Evolutionary conservation across 441 rosid genomes (phyloP).

Genomic region (Populus hybrid): DNA sequence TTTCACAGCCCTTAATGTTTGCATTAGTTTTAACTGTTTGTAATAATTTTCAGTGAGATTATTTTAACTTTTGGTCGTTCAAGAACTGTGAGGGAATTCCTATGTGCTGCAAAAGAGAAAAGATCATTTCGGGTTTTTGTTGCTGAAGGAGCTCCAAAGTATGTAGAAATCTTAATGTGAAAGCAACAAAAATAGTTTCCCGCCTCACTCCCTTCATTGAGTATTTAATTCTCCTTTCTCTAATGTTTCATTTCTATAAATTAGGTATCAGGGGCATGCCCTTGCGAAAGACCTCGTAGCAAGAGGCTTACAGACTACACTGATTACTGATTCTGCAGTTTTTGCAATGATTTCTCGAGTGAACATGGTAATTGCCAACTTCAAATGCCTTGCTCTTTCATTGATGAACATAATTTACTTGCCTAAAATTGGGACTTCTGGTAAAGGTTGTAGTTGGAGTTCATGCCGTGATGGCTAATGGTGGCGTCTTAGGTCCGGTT

Average conservation of each 20-base stretch:
- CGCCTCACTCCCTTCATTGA: background rate
- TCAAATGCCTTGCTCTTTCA: background rate
- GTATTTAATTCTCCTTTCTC: background rate
- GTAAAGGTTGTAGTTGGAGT: conserved; percentile 77
- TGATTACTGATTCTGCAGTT: conserved; percentile 79
- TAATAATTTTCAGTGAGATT: conserved; percentile 69
- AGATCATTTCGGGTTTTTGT: conserved; percentile 92
- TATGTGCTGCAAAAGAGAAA: conserved; percentile 95
- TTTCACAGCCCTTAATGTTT: background rate
- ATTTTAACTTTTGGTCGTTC: conserved; percentile 95
- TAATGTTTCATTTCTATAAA: background rate
- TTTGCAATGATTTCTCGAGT: conserved; percentile 89
- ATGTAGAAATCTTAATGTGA: conserved; percentile 21
- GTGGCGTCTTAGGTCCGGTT: conserved; percentile 79
- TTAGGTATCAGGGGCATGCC: conserved; percentile 57
- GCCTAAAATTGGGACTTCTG: conserved; percentile 15
- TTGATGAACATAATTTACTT: background rate
- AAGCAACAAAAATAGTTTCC: background rate
- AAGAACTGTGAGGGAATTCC: conserved; percentile 89
- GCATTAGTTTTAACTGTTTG: conserved; percentile 13
- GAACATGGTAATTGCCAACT: conserved; percentile 51
- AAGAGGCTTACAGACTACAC: conserved; percentile 74
- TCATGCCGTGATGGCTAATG: conserved; percentile 87
- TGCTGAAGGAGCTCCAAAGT: conserved; percentile 99
- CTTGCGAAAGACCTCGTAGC: conserved; percentile 75